These are phyloP conservation scores for Penicillium ochrochloron DNA, from an alignment of 495 filamentous ascomycete genomes.

Conservation along the genomic window DNA sequence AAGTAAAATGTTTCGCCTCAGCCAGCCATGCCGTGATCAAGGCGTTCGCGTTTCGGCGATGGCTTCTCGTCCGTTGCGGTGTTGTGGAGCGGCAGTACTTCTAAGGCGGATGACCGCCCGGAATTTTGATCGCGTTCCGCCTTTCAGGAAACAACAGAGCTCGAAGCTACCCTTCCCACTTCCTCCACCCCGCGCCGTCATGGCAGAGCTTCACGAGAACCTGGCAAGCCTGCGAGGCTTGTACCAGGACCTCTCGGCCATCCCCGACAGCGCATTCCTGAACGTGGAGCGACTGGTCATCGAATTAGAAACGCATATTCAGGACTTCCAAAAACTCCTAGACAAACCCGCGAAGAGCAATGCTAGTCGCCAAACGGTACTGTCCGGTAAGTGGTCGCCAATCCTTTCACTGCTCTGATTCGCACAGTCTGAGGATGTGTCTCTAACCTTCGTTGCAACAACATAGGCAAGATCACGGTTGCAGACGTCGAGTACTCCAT, in stretches of 20 bases:
- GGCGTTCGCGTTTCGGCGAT: background rate
- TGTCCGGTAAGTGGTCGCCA: slow-evolving; percentile 50
- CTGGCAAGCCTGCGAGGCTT: slow-evolving; percentile 74
- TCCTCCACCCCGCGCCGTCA: slow-evolving; percentile 29
- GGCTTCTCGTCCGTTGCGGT: slow-evolving; percentile 20
- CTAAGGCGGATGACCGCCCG: slow-evolving; percentile 33
- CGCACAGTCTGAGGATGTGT: background rate
- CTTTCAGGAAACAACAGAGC: slow-evolving; percentile 45
- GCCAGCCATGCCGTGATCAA: slow-evolving; percentile 6
- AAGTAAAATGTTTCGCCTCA: slow-evolving; percentile 3
- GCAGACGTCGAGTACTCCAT: slow-evolving; percentile 75
- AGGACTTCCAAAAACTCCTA: slow-evolving; percentile 76
- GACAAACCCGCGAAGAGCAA: slow-evolving; percentile 75
- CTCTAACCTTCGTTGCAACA: slow-evolving; percentile 39
- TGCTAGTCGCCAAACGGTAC: slow-evolving; percentile 62
- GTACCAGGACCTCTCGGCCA: slow-evolving; percentile 74
- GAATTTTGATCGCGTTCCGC: slow-evolving; percentile 50
- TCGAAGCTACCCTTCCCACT: slow-evolving; percentile 30
- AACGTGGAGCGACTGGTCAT: slow-evolving; percentile 66
- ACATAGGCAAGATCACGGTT: slow-evolving; percentile 70
- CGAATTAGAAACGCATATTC: slow-evolving; percentile 69
- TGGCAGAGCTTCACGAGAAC: slow-evolving; percentile 62
- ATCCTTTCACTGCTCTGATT: background rate
- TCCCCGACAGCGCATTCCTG: slow-evolving; percentile 62
- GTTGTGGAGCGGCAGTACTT: slow-evolving; percentile 29